Evolutionary conservation across 1,284 basidiomycete genomes (phyloP).

Genomic region (Trichosporon sp.): DNA sequence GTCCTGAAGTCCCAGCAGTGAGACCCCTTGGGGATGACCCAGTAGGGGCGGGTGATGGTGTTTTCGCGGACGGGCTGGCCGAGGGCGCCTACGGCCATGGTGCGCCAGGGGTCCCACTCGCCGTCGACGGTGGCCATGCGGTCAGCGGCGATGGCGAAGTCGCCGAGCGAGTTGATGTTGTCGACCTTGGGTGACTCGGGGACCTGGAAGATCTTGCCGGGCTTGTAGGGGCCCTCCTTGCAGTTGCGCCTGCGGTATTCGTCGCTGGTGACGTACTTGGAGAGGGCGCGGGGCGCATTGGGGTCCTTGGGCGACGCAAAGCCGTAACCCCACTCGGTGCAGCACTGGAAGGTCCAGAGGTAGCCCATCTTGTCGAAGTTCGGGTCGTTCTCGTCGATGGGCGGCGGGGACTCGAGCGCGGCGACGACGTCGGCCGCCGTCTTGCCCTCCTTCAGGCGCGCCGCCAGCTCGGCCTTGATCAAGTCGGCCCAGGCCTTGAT

Average conservation of each 20-base stretch:
- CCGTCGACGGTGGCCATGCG: constrained; percentile 68
- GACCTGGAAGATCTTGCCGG: constrained; percentile 68
- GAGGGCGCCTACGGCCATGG: constrained; percentile 49
- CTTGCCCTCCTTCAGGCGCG: not conserved
- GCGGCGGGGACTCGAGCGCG: not conserved
- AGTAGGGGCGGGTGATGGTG: not conserved
- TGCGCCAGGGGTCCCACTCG: constrained; percentile 72
- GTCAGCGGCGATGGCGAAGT: constrained; percentile 68
- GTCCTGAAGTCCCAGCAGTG: not conserved
- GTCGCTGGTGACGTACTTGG: constrained; percentile 63
- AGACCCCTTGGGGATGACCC: not conserved
- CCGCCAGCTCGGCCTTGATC: not conserved
- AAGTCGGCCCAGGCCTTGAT: not conserved
- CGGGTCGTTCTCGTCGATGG: not conserved
- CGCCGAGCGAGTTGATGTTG: constrained; percentile 70
- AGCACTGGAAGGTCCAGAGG: constrained; percentile 40
- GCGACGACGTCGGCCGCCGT: not conserved
- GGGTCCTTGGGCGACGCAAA: constrained; percentile 52
- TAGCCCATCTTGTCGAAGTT: not conserved
- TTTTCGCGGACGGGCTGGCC: not conserved
- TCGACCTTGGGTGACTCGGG: constrained; percentile 70
- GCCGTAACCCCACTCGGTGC: constrained; percentile 83
- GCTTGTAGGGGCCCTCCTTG: constrained; percentile 68
- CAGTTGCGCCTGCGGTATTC: constrained; percentile 77
- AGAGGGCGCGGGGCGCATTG: constrained; percentile 30